These are phyloP conservation scores for Acrocalymma vagum DNA, from an alignment of 2,329 filamentous ascomycete species.

Conservation along the genomic window DNA sequence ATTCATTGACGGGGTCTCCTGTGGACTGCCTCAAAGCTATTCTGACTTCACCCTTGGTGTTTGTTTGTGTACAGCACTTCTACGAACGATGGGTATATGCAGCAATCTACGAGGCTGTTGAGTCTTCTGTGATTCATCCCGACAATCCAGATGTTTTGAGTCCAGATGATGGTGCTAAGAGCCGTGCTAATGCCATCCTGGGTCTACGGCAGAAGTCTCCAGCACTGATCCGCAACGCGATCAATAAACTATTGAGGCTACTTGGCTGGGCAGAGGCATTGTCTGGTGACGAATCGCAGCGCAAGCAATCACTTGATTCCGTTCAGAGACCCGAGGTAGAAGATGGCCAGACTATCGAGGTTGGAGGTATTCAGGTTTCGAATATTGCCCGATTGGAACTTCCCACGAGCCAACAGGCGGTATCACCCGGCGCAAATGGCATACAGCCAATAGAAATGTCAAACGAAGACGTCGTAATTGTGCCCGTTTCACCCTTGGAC, in stretches of 20 bases:
- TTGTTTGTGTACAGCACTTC: slow-evolving; percentile 34
- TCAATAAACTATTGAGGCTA: slow-evolving; percentile 30
- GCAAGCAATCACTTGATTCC: slow-evolving; percentile 3
- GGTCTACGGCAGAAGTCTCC: slow-evolving; percentile 34
- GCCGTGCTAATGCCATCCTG: slow-evolving; percentile 28
- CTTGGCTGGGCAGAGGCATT: slow-evolving; percentile 36
- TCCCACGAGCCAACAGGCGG: slow-evolving; percentile 18
- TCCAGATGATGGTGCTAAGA: slow-evolving; percentile 28
- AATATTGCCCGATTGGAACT: slow-evolving; percentile 32
- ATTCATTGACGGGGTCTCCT: slow-evolving; percentile 22
- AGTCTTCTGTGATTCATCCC: slow-evolving; percentile 36
- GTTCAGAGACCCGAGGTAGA: slow-evolving; percentile 3
- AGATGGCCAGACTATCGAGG: slow-evolving; percentile 22
- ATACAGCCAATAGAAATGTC: no score
- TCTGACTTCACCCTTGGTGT: slow-evolving; percentile 35
- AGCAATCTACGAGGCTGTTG: slow-evolving; percentile 37
- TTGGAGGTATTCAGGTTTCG: slow-evolving; percentile 27
- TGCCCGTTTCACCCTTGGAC: slow-evolving; percentile 16
- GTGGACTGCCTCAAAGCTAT: slow-evolving; percentile 20
- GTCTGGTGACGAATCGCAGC: slow-evolving; percentile 1
- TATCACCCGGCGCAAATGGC: not conserved
- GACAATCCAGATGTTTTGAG: slow-evolving; percentile 37
- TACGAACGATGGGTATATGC: slow-evolving; percentile 36
- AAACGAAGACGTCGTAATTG: slow-evolving; percentile 11
- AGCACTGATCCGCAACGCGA: slow-evolving; percentile 22